A percentile compares a stretch with the other conserved stretches of the same genome.
These are phyloP conservation scores for Corynascus novoguineensis DNA, from an alignment of 495 filamentous ascomycete species.

Conservation along the genomic window DNA sequence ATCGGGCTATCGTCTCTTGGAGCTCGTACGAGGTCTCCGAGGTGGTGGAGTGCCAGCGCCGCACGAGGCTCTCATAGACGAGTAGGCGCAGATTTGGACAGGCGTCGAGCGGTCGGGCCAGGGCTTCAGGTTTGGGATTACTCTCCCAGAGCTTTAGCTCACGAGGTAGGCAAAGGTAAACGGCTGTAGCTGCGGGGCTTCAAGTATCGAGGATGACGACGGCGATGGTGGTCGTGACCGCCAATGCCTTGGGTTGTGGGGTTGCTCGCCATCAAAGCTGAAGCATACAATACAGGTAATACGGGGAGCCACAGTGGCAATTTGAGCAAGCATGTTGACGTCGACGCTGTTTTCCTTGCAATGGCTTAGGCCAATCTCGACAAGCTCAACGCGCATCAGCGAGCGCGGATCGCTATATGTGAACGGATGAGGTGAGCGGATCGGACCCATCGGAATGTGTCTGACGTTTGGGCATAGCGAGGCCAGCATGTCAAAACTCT, in stretches of 20 bases:
- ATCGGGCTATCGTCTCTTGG: background rate
- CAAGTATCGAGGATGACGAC: background rate
- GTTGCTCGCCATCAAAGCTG: background rate
- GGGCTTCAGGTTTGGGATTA: too few relatives aligned
- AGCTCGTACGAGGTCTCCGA: background rate
- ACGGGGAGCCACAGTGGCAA: background rate
- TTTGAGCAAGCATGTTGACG: background rate
- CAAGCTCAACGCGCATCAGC: too few relatives aligned
- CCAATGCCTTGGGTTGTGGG: background rate
- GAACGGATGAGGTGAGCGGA: background rate
- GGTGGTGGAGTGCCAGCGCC: too few relatives aligned
- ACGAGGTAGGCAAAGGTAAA: background rate
- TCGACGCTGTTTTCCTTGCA: too few relatives aligned
- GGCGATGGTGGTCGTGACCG: background rate
- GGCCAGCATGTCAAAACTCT: background rate
- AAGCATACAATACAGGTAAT: background rate
- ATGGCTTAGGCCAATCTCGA: too few relatives aligned
- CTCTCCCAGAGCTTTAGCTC: background rate
- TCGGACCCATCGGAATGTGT: background rate
- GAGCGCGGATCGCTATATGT: too few relatives aligned
- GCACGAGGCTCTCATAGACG: background rate
- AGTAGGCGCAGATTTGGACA: background rate
- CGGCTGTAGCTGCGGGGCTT: background rate
- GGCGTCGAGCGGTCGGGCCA: background rate
- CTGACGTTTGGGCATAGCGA: background rate